Conservation (phyloP, 257 asterid genomes). For the Mitragyna speciosa region DNA sequence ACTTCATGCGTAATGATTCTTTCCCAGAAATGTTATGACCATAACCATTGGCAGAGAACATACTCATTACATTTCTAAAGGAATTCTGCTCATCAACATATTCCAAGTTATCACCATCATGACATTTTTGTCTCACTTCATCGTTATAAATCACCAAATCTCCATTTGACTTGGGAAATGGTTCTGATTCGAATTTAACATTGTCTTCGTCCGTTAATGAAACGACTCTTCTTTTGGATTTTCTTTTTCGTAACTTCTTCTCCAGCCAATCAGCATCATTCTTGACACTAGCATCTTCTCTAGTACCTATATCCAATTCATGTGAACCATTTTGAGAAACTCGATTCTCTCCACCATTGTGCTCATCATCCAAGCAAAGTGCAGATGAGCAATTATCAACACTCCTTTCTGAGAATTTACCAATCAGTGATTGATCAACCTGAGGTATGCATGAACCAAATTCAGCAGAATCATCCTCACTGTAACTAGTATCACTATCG, state of each 20-base stretch:
- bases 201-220: conserved; percentile 63
- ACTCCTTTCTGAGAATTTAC: conserved; percentile 36
- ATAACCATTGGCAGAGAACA: conserved; percentile 11
- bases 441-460: conserved; percentile 34
- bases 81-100: conserved; percentile 18
- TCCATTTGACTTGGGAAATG: conserved; percentile 38
- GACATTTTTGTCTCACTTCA: conserved; percentile 28
- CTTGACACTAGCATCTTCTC: conserved; percentile 32
- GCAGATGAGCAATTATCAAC: conserved; percentile 20
- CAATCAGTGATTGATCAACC: conserved; percentile 39
- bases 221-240: conserved; percentile 57
- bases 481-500: conserved; percentile 77
- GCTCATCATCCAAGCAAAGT: conserved; percentile 26
- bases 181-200: conserved; percentile 32
- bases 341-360: conserved; percentile 22
- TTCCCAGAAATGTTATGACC: conserved; percentile 24
- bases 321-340: conserved; percentile 43
- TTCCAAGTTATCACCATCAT: conserved; percentile 22
- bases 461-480: conserved; percentile 60
- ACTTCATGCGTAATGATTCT: conserved; percentile 19
- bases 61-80: conserved; percentile 15
- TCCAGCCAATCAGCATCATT: conserved; percentile 45
- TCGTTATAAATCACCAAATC: conserved; percentile 34
- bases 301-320: conserved; percentile 22
- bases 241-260: conserved; percentile 45